A percentile compares a stretch with the other conserved stretches of the same genome.
Conservation (phyloP, 345 rosid genomes). For the Euphorbia lathyris region DNA sequence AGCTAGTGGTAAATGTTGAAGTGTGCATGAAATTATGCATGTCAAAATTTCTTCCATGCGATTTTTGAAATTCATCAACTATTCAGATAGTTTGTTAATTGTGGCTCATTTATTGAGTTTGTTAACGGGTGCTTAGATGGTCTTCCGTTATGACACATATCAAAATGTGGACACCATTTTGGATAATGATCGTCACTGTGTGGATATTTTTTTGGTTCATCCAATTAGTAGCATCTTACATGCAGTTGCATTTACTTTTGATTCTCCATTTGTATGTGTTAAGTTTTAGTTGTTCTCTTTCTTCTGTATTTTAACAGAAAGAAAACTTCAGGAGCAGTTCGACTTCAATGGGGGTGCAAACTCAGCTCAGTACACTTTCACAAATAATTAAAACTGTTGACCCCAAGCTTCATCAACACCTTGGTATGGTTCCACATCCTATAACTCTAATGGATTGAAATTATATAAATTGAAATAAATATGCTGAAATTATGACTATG, state of each 20-base stretch:
- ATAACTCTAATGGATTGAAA: background rate
- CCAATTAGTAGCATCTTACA: background rate
- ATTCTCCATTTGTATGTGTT: slow-evolving; percentile 5
- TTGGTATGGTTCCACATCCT: slow-evolving; percentile 45
- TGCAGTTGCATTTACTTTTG: background rate
- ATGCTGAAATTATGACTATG: background rate
- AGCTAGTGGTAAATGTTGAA: background rate
- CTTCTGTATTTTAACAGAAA: slow-evolving; percentile 50
- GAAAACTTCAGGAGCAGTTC: slow-evolving; percentile 76
- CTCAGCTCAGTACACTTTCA: slow-evolving; percentile 79
- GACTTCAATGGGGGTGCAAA: slow-evolving; percentile 81
- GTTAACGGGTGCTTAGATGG: background rate
- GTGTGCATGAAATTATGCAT: background rate
- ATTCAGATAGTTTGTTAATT: background rate
- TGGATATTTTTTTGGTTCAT: background rate
- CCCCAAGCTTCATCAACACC: slow-evolving; percentile 92
- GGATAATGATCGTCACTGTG: background rate
- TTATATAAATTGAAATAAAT: background rate
- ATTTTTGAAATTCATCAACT: background rate
- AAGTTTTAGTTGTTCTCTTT: background rate
- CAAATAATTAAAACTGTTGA: slow-evolving; percentile 78
- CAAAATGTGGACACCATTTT: background rate
- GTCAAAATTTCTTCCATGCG: background rate
- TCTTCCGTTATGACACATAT: background rate
- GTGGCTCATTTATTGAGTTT: background rate